Base-by-base conservation (phyloP, 139 green algal species). In the Diplosphaera chodatii region DNA sequence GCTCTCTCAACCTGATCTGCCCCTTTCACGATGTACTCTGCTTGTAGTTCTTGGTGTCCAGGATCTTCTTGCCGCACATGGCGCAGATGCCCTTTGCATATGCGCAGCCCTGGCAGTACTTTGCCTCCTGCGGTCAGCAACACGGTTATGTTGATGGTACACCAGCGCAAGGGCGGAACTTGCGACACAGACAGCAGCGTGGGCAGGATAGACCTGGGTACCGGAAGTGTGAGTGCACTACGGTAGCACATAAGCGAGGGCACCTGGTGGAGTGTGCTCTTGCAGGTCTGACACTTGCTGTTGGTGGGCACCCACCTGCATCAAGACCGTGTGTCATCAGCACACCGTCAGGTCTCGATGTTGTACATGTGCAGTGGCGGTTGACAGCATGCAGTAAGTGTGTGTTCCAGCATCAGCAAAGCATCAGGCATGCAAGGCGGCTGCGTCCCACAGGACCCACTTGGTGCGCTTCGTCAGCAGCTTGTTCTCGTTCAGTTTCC, bases 401-500 rank as follows among this genome's bases (percentile, higher is more conserved):
- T n/a, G n/a, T n/a, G n/a, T n/a, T n/a, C n/a, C n/a, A n/a, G n/a
- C n/a, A n/a, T 34, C 30, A 59, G 64, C 34, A 33, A 27, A 6
- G 18, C 4, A 32, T 30, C 5, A 55, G 22, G 13, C 55, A 10
- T 55, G 64, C 25, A n/a, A 40, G 27, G 40, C 66, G 25, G 21
- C 29, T 21, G 32, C 18, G 66, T 32, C 22, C 10, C 8, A 48
- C 16, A 32, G 22, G 28, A 6, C 69, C 32, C 64, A 87, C 78
- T 79, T 78, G 30, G 86, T 88, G 16, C 74, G 81, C 27, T 85
- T 89, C 1, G 55, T 74, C 2, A 94, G 65, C 1, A 87, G 65
- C 78, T 94, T 94, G 79, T 94, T 94, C 62, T 93, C 85, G 41
- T 91, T 91, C 0, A 94, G 48, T 72, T 94, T 92, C 1, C 80